Conservation (phyloP, 2,329 filamentous ascomycete genomes). For the Ophiocordyceps polyrhachis-furcata region DNA sequence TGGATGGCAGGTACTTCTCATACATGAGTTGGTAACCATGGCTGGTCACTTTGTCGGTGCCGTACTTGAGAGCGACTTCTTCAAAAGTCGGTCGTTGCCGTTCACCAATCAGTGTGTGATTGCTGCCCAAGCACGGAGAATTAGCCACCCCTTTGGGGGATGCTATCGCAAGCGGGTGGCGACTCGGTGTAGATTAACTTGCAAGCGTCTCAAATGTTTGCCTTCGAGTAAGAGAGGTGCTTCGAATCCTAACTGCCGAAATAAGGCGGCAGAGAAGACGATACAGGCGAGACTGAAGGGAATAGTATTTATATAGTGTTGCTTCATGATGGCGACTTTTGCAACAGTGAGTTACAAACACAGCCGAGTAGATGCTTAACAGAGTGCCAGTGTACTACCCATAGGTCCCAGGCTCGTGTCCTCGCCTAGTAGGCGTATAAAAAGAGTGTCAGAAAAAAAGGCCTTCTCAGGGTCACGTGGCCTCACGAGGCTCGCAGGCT, state of each 20-base stretch:
- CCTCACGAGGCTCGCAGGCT: too few species aligned
- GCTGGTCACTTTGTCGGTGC: slow-evolving; percentile 19
- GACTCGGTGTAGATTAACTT: neutral
- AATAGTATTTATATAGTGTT: slow-evolving; percentile 1
- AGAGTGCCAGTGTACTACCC: too few species aligned
- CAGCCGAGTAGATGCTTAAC: too few species aligned
- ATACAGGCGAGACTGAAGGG: slow-evolving; percentile 1
- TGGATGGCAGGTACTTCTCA: slow-evolving; percentile 16
- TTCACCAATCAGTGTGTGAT: neutral
- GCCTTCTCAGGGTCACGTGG: too few species aligned
- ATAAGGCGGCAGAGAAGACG: slow-evolving; percentile 2
- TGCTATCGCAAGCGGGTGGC: neutral
- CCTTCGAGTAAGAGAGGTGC: slow-evolving; percentile 1
- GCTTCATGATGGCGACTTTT: slow-evolving; percentile 3
- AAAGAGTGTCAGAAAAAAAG: too few species aligned
- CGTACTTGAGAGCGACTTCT: slow-evolving; percentile 15
- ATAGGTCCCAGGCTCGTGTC: too few species aligned
- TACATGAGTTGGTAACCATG: slow-evolving; percentile 22
- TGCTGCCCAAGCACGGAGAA: neutral
- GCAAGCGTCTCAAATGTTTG: slow-evolving; percentile 2
- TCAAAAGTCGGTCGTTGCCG: slow-evolving; percentile 2
- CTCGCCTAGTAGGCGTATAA: too few species aligned
- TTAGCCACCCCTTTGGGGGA: neutral
- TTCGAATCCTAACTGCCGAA: slow-evolving; percentile 2
- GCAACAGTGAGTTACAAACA: too few species aligned